phyloP scores from a whole-genome alignment of 345 rosid genomes.

The Clausena lansium region DNA sequence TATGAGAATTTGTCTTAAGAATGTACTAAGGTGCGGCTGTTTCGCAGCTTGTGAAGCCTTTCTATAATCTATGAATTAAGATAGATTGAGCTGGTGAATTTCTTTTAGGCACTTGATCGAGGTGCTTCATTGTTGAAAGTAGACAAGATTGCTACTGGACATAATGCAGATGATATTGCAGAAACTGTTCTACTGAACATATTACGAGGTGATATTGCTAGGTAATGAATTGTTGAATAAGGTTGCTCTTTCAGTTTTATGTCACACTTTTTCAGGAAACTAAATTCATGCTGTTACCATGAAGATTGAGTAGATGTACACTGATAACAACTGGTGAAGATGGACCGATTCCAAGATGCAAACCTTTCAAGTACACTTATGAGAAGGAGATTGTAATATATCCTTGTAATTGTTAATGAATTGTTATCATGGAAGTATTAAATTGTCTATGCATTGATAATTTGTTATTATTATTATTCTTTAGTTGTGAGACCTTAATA shows the following conservation, averaged over 20 bases:
- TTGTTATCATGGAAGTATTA: background rate
- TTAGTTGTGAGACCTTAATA: conserved; percentile 48
- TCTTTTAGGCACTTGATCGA: conserved; percentile 84
- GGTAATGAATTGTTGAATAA: conserved; percentile 38
- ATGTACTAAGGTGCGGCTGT: background rate
- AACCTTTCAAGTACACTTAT: conserved; percentile 90
- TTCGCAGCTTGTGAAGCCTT: background rate
- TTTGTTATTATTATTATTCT: background rate
- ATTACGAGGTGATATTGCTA: conserved; percentile 88
- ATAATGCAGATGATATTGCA: conserved; percentile 96
- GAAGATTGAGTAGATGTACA: conserved; percentile 87
- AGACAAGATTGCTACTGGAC: conserved; percentile 89
- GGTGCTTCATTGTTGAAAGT: conserved; percentile 86
- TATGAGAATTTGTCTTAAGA: background rate
- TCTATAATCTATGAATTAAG: background rate
- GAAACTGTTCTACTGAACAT: conserved; percentile 91
- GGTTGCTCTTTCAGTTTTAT: background rate
- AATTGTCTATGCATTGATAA: conserved; percentile 9
- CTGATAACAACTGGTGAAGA: conserved; percentile 91
- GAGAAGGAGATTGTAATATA: conserved; percentile 99
- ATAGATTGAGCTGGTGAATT: conserved; percentile 7
- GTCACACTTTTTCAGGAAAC: background rate
- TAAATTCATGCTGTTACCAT: background rate
- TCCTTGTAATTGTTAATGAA: conserved; percentile 40
- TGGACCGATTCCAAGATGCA: conserved; percentile 95